Conservation (phyloP, 2,329 filamentous ascomycete genomes). For the Aureobasidium sp. region DNA sequence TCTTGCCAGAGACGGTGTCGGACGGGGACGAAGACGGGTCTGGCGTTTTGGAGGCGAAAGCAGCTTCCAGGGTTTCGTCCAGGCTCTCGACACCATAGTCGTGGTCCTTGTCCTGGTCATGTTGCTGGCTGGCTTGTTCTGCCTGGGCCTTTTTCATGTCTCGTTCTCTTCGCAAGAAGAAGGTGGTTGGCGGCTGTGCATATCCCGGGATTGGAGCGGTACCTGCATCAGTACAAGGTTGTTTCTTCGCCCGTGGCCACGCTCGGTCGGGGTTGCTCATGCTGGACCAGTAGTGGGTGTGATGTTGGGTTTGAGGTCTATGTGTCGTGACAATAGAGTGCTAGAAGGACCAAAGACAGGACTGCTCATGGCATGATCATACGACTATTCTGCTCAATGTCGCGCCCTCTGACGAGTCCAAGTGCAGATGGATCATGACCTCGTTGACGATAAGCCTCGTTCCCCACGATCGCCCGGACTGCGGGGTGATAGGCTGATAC, state of each 20-base stretch:
- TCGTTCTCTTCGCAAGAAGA: constrained; percentile 52
- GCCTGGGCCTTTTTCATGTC: constrained; percentile 37
- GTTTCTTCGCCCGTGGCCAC: not conserved
- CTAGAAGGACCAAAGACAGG: not conserved
- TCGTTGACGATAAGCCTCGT: not conserved
- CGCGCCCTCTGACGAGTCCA: not conserved
- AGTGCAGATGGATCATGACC: not conserved
- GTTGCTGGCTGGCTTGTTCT: constrained; percentile 19
- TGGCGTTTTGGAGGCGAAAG: constrained; percentile 29
- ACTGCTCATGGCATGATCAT: not conserved
- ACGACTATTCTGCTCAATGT: not conserved
- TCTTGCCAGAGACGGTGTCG: constrained; percentile 19
- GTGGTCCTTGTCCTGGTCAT: constrained; percentile 38
- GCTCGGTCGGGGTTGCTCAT: constrained; percentile 1
- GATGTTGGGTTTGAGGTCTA: not conserved
- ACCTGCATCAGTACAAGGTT: constrained; percentile 10
- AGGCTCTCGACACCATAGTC: constrained; percentile 53
- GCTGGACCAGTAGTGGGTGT: not conserved
- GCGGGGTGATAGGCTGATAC: too few relatives aligned
- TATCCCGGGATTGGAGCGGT: constrained; percentile 19
- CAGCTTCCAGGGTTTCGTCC: constrained; percentile 44
- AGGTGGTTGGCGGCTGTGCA: constrained; percentile 46
- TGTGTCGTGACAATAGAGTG: not conserved
- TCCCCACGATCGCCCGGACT: too few relatives aligned
- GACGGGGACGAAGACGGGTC: constrained; percentile 18